A percentile compares a stretch with the other conserved stretches of the same genome.
Evolutionary conservation across 148 eudicot species (phyloP).

Genomic region (Limonium bicolor): DNA sequence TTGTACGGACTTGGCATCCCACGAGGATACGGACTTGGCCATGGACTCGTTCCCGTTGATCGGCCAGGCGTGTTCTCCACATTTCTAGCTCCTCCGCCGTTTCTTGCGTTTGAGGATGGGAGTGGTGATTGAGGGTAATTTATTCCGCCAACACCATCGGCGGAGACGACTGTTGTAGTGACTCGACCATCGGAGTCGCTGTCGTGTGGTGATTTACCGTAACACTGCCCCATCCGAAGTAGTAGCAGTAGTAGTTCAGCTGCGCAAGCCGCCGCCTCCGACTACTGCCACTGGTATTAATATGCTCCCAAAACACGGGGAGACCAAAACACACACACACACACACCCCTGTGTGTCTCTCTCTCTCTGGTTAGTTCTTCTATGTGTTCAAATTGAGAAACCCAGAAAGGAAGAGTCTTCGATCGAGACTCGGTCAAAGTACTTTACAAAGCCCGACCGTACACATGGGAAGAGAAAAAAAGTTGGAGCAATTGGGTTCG

Average conservation of each 20-base stretch:
- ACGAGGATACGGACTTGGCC: conserved; percentile 66
- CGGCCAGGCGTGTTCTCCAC: conserved; percentile 32
- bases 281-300: too few species aligned
- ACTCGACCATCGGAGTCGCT: conserved; percentile 11
- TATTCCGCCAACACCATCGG: conserved; percentile 2
- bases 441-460: not conserved
- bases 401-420: not conserved
- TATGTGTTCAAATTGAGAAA: not conserved
- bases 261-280: conserved; percentile 6
- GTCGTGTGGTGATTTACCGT: conserved; percentile 38
- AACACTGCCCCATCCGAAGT: conserved; percentile 56
- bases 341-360: not conserved
- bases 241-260: conserved; percentile 5
- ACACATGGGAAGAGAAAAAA: conserved; percentile 9
- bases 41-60: conserved; percentile 25
- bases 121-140: conserved; percentile 32
- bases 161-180: conserved; percentile 7
- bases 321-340: too few species aligned
- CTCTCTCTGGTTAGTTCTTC: not conserved
- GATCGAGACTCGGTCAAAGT: conserved; percentile 13
- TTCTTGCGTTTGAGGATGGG: conserved; percentile 24
- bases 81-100: conserved; percentile 12
- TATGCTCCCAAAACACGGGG: too few species aligned
- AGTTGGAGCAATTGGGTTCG: conserved; percentile 4
- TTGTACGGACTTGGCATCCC: conserved; percentile 55